Percentiles rank a stretch among this genome's conserved stretches.
phyloP scores from a whole-genome alignment of 2,329 filamentous ascomycete genomes.

The Penicillium sumatraense region DNA sequence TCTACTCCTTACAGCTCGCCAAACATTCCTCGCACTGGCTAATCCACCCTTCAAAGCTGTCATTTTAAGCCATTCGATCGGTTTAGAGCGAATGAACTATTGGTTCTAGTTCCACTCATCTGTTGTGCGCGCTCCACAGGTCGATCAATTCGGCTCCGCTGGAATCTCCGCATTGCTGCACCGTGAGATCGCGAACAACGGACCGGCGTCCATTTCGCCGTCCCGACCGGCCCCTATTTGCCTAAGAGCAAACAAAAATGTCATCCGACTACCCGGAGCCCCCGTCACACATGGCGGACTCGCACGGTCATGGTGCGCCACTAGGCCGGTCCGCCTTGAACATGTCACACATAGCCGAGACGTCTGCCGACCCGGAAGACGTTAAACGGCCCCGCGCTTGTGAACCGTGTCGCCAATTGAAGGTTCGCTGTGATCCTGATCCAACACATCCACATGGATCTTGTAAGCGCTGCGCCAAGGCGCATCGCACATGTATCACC shows the following conservation, averaged over 20 bases:
- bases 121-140: slow-evolving; percentile 1
- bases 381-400: slow-evolving; percentile 72
- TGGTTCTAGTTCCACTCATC: neutral
- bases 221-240: slow-evolving; percentile 8
- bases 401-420: slow-evolving; percentile 75
- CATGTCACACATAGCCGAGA: slow-evolving; percentile 2
- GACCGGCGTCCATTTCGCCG: slow-evolving; percentile 9
- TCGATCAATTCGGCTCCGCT: slow-evolving; percentile 7
- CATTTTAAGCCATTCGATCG: neutral
- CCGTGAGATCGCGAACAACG: neutral
- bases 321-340: neutral
- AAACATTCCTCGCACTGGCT: neutral
- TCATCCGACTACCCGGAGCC: slow-evolving; percentile 33
- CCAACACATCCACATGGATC: slow-evolving; percentile 64
- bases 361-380: slow-evolving; percentile 22
- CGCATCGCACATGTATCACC: slow-evolving; percentile 75
- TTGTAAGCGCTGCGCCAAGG: slow-evolving; percentile 79
- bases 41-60: neutral
- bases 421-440: slow-evolving; percentile 85
- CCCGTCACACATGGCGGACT: slow-evolving; percentile 24
- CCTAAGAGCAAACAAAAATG: slow-evolving; percentile 6
- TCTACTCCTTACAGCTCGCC: neutral
- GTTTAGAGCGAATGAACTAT: neutral
- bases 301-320: slow-evolving; percentile 9
- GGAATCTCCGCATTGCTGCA: slow-evolving; percentile 4